Evolutionary conservation across 1,284 basidiomycete genomes (phyloP), one percentile per base, ranked within the genome.

Genomic region (Cerrena zonata): DNA sequence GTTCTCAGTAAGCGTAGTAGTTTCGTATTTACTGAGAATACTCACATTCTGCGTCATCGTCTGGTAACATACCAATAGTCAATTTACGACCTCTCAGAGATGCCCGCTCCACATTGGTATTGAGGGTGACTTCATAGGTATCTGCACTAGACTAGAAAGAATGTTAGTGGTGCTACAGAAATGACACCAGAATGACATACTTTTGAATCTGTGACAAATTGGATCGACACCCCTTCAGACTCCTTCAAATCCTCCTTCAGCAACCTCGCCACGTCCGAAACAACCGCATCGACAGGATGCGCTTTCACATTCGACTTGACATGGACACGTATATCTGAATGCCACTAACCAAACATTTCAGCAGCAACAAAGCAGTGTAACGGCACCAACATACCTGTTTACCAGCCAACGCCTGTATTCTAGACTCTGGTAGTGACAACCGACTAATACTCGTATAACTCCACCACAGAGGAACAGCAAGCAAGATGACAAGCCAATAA

Each of bases 391-490:
- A 49, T 44, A 68, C 68, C 58, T 68, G 53, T 55, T 63, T 75
- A 40, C 69, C 66, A 22, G 74, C 66, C 59, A 81, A 77, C n/a
- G 71, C 70, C 39, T 69, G 66, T 25, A 93, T 83, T 36, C 79
- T 76, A 49, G 69, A 67, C n/a, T 74, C 72, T 2, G 92, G 91
- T 15, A 95, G 69, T 0, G 84, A 72, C 13, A 89, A 75, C 25
- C 91, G 79, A 63, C 91, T 78, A 37, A 95, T 93, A 54, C 86
- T 88, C 2, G 93, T 95, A 21, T 88, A 85, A 43, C 73, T 76
- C 90, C 89, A 95, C 93, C 93, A 96, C 42, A 89, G 75, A 3
- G 93, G 93, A 18, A 91, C 52, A 1, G 84, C 83, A 5, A 89
- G 68, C 21, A 93, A 55, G 21, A 94, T 74, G 27, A 91, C 70